Evolutionary conservation across 257 asterid genomes (phyloP), one percentile per base, ranked within the genome.

Genomic region (Forsythia viridissima): DNA sequence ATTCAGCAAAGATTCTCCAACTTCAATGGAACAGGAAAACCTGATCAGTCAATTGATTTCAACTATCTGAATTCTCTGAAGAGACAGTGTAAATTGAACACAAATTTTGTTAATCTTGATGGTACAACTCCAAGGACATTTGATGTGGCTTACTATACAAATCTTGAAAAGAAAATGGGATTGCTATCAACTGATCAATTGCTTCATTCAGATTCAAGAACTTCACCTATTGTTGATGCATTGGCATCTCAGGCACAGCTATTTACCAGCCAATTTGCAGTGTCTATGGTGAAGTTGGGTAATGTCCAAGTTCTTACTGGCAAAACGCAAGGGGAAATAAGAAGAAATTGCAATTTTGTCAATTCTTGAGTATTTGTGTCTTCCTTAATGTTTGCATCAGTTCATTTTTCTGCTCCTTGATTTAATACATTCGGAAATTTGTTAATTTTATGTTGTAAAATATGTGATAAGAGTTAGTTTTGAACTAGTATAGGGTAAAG

Each of bases 251-350:
- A 87, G 82, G 77, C 80, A 3, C 85, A 79, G 79, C 80, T 87
- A 42, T 88, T 88, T 9, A 55, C n/a, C 21, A 43, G 70, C 44
- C 91, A 88, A 85, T 88, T 85, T 73, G 85, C 86, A 66, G 89
- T 55, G 48, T 85, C 89, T 20, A 88, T 88, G 91, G 79, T 82
- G 70, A 88, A 85, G 71, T 37, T 88, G 70, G 91, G 91, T 4
- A 85, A 88, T 72, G 87, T 80, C 0, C 81, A 82, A 20, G 91
- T 88, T 4, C 34, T 85, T 74, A 70, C 72, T 0, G 80, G 88
- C 79, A 85, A 69, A 44, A 75, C 73, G 11, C 82, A 82, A 34
- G 91, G 88, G 1, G 87, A 88, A 39, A 77, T 88, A n/a, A 80
- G 91, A 21, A 18, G n/a, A 43, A 83, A 85, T 24, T 88, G 91